phyloP scores from a whole-genome alignment of 306 rosid species.

The Trifolium fragiferum region DNA sequence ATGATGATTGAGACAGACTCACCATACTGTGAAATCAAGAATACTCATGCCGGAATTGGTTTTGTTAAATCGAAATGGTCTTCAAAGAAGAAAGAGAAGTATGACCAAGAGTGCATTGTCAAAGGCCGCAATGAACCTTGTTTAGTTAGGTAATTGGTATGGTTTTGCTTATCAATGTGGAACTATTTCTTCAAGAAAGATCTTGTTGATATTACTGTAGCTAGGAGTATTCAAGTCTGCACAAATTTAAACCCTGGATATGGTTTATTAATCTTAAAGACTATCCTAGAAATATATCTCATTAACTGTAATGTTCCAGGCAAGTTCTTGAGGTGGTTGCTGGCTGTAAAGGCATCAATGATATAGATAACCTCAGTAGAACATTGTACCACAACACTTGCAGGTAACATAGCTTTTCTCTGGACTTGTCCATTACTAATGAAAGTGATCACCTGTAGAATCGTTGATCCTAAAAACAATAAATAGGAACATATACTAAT shows the following conservation, averaged over 20 bases:
- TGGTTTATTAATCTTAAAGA: constrained; percentile 22
- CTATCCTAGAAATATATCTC: constrained; percentile 8
- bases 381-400: constrained; percentile 85
- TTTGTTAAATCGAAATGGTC: constrained; percentile 82
- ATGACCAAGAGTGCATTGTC: constrained; percentile 72
- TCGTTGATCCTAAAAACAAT: background rate
- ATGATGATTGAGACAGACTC: constrained; percentile 97
- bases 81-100: constrained; percentile 93
- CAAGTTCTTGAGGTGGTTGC: constrained; percentile 97
- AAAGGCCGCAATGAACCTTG: constrained; percentile 98
- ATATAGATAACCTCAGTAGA: constrained; percentile 66
- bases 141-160: constrained; percentile 67
- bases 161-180: constrained; percentile 24
- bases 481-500: background rate
- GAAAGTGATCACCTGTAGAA: constrained; percentile 26
- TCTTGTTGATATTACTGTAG: constrained; percentile 3
- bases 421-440: constrained; percentile 34
- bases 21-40: constrained; percentile 94
- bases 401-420: constrained; percentile 62
- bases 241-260: background rate
- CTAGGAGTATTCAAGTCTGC: constrained; percentile 23
- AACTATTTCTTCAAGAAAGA: background rate
- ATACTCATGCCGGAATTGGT: constrained; percentile 82
- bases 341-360: constrained; percentile 75
- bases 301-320: constrained; percentile 50